A percentile compares a stretch with the other conserved stretches of the same genome.
Evolutionary conservation across 2,329 filamentous ascomycete genomes (phyloP).

Genomic region (Oidium heveae): DNA sequence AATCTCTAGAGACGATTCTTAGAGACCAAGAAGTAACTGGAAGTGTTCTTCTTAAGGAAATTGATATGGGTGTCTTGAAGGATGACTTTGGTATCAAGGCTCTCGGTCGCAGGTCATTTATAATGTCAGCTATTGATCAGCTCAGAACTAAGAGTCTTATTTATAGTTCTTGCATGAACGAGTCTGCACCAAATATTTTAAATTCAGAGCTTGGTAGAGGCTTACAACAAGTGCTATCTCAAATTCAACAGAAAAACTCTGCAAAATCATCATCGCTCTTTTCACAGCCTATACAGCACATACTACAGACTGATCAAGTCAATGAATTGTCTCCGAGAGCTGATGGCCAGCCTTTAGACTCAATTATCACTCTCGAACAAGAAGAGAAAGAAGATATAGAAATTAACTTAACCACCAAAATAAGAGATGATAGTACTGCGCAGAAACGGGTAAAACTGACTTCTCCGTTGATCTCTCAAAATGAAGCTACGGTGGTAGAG

Average conservation of each 20-base stretch:
- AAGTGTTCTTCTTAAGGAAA: slow-evolving; percentile 6
- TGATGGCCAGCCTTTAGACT: not conserved
- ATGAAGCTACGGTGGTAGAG: not conserved
- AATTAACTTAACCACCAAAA: not conserved
- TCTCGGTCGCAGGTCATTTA: slow-evolving; percentile 8
- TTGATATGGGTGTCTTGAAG: slow-evolving; percentile 7
- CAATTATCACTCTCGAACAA: not conserved
- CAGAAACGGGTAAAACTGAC: not conserved
- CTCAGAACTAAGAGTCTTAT: slow-evolving; percentile 26
- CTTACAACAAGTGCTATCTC: not conserved
- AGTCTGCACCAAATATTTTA: not conserved
- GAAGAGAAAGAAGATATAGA: not conserved
- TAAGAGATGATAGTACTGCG: not conserved
- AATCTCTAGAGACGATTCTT: slow-evolving; percentile 26
- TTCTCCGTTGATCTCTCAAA: not conserved
- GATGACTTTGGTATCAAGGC: slow-evolving; percentile 9
- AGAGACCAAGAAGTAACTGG: slow-evolving; percentile 29
- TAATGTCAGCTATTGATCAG: slow-evolving; percentile 30
- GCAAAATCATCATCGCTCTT: not conserved
- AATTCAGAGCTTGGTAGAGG: not conserved
- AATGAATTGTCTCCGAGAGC: not conserved
- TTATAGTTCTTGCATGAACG: slow-evolving; percentile 16
- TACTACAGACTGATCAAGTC: not conserved
- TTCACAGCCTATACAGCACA: not conserved
- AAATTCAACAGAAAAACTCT: not conserved